These are phyloP conservation scores for Pneumocystis wakefieldiae DNA, from an alignment of 1,139 yeast genomes.

Conservation along the genomic window DNA sequence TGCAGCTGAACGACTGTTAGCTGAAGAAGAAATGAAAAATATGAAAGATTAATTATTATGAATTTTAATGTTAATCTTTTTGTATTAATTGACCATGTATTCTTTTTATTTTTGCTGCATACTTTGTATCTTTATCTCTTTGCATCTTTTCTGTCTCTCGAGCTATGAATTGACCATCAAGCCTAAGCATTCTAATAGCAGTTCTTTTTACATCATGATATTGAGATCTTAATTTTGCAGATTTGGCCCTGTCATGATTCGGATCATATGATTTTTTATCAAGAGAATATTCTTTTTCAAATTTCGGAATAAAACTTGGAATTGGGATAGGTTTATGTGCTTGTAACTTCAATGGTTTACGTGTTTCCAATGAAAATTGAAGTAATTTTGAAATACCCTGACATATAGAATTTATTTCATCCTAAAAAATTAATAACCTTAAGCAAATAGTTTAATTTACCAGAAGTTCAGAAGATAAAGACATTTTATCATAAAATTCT, in stretches of 20 bases:
- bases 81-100: constrained; percentile 39
- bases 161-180: constrained; percentile 74
- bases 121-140: constrained; percentile 57
- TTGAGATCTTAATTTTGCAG: constrained; percentile 66
- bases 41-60: background rate
- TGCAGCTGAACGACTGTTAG: constrained; percentile 73
- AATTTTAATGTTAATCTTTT: constrained; percentile 15
- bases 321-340: constrained; percentile 75
- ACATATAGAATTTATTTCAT: background rate
- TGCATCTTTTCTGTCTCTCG: constrained; percentile 70
- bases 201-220: constrained; percentile 84
- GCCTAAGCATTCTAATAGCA: constrained; percentile 77
- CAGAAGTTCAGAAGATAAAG: background rate
- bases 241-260: constrained; percentile 66
- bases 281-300: constrained; percentile 91
- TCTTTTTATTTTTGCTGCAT: constrained; percentile 78
- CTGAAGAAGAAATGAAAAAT: constrained; percentile 33
- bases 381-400: constrained; percentile 27
- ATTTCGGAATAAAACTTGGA: constrained; percentile 75
- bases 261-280: constrained; percentile 85
- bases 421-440: background rate
- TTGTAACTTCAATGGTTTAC: constrained; percentile 70
- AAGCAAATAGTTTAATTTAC: background rate
- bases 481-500: constrained; percentile 2
- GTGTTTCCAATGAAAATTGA: constrained; percentile 37